Percentiles rank a stretch among this genome's conserved stretches.
phyloP scores from a whole-genome alignment of 1,284 basidiomycete species.

The Anthracocystis walkeri region DNA sequence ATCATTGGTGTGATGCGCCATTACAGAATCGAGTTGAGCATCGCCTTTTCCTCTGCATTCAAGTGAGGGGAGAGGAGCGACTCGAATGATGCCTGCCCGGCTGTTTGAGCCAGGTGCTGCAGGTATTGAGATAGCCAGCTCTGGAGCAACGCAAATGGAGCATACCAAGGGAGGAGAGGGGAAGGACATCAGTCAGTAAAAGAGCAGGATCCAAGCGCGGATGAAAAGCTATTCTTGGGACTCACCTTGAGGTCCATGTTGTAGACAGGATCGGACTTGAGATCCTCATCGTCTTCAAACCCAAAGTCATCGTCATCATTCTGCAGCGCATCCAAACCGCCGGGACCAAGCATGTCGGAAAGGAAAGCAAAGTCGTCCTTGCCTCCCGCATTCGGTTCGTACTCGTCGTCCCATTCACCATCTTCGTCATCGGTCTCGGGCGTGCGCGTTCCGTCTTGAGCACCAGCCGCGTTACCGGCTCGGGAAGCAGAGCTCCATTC shows the following conservation, averaged over 20 bases:
- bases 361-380: conserved; percentile 71
- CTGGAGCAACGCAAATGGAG: neutral
- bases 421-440: conserved; percentile 60
- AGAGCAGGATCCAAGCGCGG: no score
- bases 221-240: no score
- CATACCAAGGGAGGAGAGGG: no score
- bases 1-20: neutral
- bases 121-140: conserved; percentile 38
- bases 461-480: conserved; percentile 12
- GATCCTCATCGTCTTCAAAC: conserved; percentile 78
- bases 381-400: conserved; percentile 70
- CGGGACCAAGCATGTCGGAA: conserved; percentile 73
- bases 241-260: conserved; percentile 82
- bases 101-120: conserved; percentile 26
- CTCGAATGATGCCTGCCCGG: conserved; percentile 26
- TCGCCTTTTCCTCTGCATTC: conserved; percentile 31
- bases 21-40: conserved; percentile 36
- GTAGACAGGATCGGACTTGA: conserved; percentile 85
- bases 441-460: conserved; percentile 33
- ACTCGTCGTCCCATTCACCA: conserved; percentile 63
- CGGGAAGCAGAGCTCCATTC: conserved; percentile 76
- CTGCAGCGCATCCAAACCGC: conserved; percentile 74
- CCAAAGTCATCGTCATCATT: conserved; percentile 73
- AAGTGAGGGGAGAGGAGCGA: conserved; percentile 31
- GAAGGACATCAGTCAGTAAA: neutral